phyloP scores from a whole-genome alignment of 257 asterid genomes.

The Coffea canephora region DNA sequence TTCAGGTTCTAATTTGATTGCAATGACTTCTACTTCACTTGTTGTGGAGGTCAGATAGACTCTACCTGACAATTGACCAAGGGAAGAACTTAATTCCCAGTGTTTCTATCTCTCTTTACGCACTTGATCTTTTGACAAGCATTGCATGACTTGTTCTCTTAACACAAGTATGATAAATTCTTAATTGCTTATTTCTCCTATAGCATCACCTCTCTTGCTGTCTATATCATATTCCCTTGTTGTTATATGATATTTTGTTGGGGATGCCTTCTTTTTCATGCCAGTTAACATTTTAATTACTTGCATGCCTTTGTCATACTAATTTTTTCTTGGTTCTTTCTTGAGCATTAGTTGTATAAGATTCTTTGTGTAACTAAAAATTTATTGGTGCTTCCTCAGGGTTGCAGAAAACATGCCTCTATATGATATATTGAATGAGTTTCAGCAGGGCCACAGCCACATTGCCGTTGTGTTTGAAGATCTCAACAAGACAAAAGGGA shows the following conservation, averaged over 20 bases:
- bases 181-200: background rate
- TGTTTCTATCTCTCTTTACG: background rate
- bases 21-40: too few species aligned
- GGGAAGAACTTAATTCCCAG: background rate
- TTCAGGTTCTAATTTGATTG: background rate
- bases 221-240: background rate
- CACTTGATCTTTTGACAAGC: background rate
- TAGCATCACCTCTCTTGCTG: background rate
- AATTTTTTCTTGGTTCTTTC: background rate
- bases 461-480: slow-evolving; percentile 84
- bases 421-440: slow-evolving; percentile 91
- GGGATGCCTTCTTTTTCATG: background rate
- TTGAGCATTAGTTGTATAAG: background rate
- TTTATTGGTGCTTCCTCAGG: slow-evolving; percentile 37
- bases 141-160: background rate
- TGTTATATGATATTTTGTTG: background rate
- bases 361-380: background rate
- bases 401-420: slow-evolving; percentile 94
- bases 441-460: slow-evolving; percentile 99
- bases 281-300: background rate
- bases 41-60: background rate
- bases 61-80: background rate
- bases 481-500: slow-evolving; percentile 60
- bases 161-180: background rate
- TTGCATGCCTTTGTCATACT: background rate